phyloP scores from a whole-genome alignment of 2,329 filamentous ascomycete species.

The Epichloe baconii region DNA sequence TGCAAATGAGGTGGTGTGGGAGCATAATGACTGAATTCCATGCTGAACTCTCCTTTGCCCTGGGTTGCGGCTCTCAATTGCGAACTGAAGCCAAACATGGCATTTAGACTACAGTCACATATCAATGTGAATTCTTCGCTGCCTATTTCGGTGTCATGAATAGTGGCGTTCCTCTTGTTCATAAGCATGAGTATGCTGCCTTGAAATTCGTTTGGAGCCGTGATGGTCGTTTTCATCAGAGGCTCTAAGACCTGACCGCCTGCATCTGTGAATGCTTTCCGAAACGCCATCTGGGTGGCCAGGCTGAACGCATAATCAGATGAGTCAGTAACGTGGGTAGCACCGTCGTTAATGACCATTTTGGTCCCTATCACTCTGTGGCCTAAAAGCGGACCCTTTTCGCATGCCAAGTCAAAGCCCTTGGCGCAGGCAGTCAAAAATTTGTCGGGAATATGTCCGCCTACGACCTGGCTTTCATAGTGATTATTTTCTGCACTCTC shows the following conservation, averaged over 20 bases:
- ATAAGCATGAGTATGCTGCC: slow-evolving; percentile 87
- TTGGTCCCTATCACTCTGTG: slow-evolving; percentile 80
- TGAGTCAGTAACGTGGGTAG: slow-evolving; percentile 95
- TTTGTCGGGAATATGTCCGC: slow-evolving; percentile 89
- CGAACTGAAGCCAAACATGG: slow-evolving; percentile 95
- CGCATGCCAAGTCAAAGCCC: slow-evolving; percentile 72
- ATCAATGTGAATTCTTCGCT: slow-evolving; percentile 86
- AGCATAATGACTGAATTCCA: slow-evolving; percentile 97
- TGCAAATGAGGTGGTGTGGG: slow-evolving; percentile 79
- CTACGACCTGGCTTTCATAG: slow-evolving; percentile 78
- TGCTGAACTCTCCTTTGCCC: slow-evolving; percentile 95
- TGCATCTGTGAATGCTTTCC: slow-evolving; percentile 75
- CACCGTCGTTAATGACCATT: slow-evolving; percentile 93
- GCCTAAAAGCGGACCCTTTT: slow-evolving; percentile 80
- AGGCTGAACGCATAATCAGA: slow-evolving; percentile 93
- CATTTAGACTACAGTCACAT: slow-evolving; percentile 85
- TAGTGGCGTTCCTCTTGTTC: slow-evolving; percentile 93
- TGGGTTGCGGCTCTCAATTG: slow-evolving; percentile 88
- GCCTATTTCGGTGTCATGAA: slow-evolving; percentile 90
- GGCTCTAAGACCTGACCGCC: slow-evolving; percentile 82
- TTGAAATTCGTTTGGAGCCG: slow-evolving; percentile 93
- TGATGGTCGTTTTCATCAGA: slow-evolving; percentile 96
- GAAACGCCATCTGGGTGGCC: slow-evolving; percentile 92
- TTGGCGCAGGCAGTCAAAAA: slow-evolving; percentile 91
- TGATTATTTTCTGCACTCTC: slow-evolving; percentile 58